Evolutionary conservation across 176 grass and related monocot genomes (phyloP), one percentile per base, ranked within the genome.

Genomic region (Panicum miliaceum): DNA sequence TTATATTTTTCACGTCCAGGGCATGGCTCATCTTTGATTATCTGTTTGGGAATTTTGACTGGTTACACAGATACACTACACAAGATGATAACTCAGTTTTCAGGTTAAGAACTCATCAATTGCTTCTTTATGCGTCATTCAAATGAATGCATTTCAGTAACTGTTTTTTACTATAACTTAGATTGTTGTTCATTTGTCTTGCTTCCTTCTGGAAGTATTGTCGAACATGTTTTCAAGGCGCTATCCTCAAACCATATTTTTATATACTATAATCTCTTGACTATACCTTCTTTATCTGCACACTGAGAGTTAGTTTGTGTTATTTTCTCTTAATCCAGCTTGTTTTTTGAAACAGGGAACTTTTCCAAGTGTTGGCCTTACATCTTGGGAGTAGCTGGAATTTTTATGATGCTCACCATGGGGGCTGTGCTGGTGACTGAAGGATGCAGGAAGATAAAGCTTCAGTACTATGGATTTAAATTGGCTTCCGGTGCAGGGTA

Each of bases 1-100:
- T 14, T 79, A 69, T 83, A 79, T 80, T 69, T 84, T 65, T 77
- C 70, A 25, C 7, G 3, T 85, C 1, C 89, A 98, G 96, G 96
- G 64, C 96, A 98, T 87, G 96, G 96, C n/a, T 94, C 93, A 79
- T 98, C 96, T 73, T 87, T 98, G 84, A 95, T 98, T 87, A 93
- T 98, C 64, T 98, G 96, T 64, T 89, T 92, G 34, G 73, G 91
- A 72, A 98, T 98, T 90, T 93, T 98, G 91, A 95, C 96, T 92
- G 83, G 96, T 68, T 98, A 98, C 87, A 98, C 93, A 68, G 86
- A 95, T 56, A 98, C 96, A 75, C 81, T 98, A 32, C 85, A 93
- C 77, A 98, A 95, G 87, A 87, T 98, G 93, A 76, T 98, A 65
- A 89, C 89, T 85, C 93, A 95, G 72, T 90, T 93, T 85, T 94